Evolutionary conservation across 1,284 basidiomycete species (phyloP).

Genomic region (Cutaneotrichosporon curvatum): DNA sequence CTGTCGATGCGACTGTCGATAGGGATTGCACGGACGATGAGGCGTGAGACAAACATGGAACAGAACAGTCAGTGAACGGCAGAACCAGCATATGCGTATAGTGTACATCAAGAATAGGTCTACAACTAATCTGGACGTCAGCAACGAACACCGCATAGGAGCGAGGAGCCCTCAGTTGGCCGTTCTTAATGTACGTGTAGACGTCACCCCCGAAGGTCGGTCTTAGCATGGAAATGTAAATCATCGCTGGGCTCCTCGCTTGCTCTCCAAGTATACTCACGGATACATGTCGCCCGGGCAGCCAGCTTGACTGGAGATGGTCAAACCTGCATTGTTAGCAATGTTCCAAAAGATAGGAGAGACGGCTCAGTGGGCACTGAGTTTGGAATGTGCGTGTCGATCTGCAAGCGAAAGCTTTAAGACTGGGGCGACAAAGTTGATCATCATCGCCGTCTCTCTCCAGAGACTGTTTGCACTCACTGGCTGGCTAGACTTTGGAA

Average conservation of each 20-base stretch:
- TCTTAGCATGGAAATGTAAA: slow-evolving; percentile 44
- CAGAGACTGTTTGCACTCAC: neutral
- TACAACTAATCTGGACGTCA: too few relatives aligned
- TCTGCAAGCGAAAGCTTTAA: slow-evolving; percentile 37
- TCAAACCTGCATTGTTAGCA: neutral
- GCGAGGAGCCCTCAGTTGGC: slow-evolving; percentile 33
- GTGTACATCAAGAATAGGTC: too few relatives aligned
- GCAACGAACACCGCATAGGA: too few relatives aligned
- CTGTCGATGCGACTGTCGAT: too few relatives aligned
- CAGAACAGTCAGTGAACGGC: too few relatives aligned
- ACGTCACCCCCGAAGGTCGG: slow-evolving; percentile 37
- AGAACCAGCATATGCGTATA: too few relatives aligned
- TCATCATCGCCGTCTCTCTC: slow-evolving; percentile 22
- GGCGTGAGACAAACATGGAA: too few relatives aligned
- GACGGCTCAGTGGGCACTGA: slow-evolving; percentile 33
- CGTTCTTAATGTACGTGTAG: slow-evolving; percentile 40
- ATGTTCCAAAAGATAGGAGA: neutral
- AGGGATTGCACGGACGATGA: too few relatives aligned
- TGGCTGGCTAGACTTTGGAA: neutral
- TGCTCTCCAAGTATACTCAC: slow-evolving; percentile 6
- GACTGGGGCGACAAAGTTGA: slow-evolving; percentile 44
- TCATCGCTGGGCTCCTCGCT: slow-evolving; percentile 31
- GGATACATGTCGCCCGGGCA: neutral
- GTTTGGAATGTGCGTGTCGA: slow-evolving; percentile 34
- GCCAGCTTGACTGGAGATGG: neutral